Base-by-base conservation (phyloP, 768 basidiomycete genomes). In the Auriscalpium vulgare region DNA sequence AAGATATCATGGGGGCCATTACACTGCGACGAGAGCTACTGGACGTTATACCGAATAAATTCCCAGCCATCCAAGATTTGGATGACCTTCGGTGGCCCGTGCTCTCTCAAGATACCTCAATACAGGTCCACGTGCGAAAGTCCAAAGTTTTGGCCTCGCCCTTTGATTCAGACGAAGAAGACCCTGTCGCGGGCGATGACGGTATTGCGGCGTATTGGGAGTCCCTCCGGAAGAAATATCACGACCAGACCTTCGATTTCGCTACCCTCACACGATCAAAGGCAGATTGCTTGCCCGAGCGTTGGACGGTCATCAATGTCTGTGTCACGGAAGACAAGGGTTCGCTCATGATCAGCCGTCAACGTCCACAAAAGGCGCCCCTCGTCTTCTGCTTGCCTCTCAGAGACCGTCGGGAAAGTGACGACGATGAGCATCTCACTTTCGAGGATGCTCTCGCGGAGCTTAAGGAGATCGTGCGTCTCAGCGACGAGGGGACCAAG, bases 341-440 rank as follows among this genome's bases (percentile, higher is more conserved):
- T 59, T 87, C 88, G 8, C 76, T 98, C 66, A 86, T 97, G 59
- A 71, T 97, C 47, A 84, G 89, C 4, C 84, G 95, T 14, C 86
- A 92, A 62, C 79, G 86, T 21, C 75, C 80, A 2, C 75, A 74
- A 0, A 68, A 70, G 14, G 70, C 78, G 4, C 88, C 93, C 0
- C 73, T 97, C 23, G 75, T 97, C 11, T 93, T 98, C 69, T 91
- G 89, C 58, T 75, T 98, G 1, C 95, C 97, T 0, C 75, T 98
- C 21, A 88, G 91, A 59, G 88, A 88, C 10, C 77, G 90, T 48
- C 74, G 93, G 44, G 95, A 88, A 43, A 74, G 82, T 17, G 84
- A 84, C 9, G 84, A 87, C 8, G 84, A 84, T 36, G 77, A 80
- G 35, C 80, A 85, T 60, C 77, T 97, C 43, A 82, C 85, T 1